These are phyloP conservation scores for Ilex asprella DNA, from an alignment of 257 asterid genomes.

Conservation along the genomic window DNA sequence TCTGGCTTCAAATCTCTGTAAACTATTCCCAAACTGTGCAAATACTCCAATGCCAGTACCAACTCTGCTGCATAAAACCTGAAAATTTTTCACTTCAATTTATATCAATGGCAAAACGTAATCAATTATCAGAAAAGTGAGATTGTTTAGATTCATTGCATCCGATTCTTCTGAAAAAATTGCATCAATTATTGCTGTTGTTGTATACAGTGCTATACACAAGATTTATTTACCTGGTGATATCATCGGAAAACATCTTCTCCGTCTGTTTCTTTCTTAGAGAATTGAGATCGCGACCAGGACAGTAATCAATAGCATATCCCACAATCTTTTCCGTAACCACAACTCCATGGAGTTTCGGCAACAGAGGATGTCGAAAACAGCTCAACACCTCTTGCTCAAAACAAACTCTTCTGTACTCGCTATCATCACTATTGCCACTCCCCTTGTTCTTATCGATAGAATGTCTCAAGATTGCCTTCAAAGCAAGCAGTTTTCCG, in stretches of 20 bases:
- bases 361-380: conserved; percentile 69
- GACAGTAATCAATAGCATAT: conserved; percentile 85
- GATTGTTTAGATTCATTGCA: background rate
- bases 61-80: conserved; percentile 94
- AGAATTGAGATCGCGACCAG: conserved; percentile 78
- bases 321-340: conserved; percentile 69
- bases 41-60: conserved; percentile 75
- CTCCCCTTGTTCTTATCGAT: conserved; percentile 35
- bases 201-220: too few relatives aligned
- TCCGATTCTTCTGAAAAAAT: background rate
- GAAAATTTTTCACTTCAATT: conserved; percentile 3
- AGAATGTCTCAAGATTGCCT: conserved; percentile 51
- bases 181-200: too few relatives aligned
- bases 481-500: conserved; percentile 62
- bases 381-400: conserved; percentile 56
- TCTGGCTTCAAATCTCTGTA: conserved; percentile 96
- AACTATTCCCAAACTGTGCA: conserved; percentile 73
- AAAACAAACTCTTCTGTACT: conserved; percentile 48
- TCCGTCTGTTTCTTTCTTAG: conserved; percentile 70
- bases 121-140: too few relatives aligned
- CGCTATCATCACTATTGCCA: conserved; percentile 15
- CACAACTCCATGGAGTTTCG: conserved; percentile 71
- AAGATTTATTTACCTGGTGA: conserved; percentile 50
- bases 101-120: too few relatives aligned
- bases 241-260: conserved; percentile 83